Percentiles rank a stretch among this genome's conserved stretches.
Evolutionary conservation across 495 filamentous ascomycete species (phyloP).

Genomic region (Diplogelasinospora grovesii): DNA sequence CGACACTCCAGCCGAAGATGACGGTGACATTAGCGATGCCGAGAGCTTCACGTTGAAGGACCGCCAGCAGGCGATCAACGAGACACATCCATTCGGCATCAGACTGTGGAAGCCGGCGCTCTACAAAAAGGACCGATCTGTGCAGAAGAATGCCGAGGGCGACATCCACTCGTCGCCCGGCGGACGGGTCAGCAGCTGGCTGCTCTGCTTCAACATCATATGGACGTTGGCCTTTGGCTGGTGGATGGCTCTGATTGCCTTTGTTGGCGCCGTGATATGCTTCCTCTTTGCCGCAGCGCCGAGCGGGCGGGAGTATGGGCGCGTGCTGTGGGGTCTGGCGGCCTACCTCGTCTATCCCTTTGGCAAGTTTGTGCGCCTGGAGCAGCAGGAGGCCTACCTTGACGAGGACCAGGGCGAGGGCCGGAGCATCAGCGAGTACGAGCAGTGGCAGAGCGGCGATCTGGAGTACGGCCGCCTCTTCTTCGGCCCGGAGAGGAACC

Average conservation of each 20-base stretch:
- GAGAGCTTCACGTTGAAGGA: conserved; percentile 86
- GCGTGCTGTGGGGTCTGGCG: conserved; percentile 74
- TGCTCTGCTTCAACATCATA: conserved; percentile 78
- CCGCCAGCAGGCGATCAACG: conserved; percentile 95
- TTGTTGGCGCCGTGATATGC: conserved; percentile 66
- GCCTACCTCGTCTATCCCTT: conserved; percentile 93
- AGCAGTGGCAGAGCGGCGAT: conserved; percentile 97
- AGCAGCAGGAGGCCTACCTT: conserved; percentile 88
- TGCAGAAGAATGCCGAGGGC: conserved; percentile 90
- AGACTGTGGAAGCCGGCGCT: conserved; percentile 97
- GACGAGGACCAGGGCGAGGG: conserved; percentile 98
- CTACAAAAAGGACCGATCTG: conserved; percentile 95
- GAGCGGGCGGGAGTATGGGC: conserved; percentile 79
- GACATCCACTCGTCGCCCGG: conserved; percentile 97
- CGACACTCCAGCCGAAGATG: conserved; percentile 43
- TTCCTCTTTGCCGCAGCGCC: conserved; percentile 72
- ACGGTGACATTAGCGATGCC: conserved; percentile 61
- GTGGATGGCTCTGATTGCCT: conserved; percentile 83
- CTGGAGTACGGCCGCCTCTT: conserved; percentile 91
- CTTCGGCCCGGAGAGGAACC: conserved; percentile 76
- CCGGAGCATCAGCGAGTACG: conserved; percentile 98
- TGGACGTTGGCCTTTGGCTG: conserved; percentile 95
- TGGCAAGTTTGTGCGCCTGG: conserved; percentile 86
- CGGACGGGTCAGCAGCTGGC: conserved; percentile 71
- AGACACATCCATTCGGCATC: conserved; percentile 98